These are phyloP conservation scores for Pythium insidiosum DNA, from an alignment of 352 stramenopile species.

Conservation along the genomic window DNA sequence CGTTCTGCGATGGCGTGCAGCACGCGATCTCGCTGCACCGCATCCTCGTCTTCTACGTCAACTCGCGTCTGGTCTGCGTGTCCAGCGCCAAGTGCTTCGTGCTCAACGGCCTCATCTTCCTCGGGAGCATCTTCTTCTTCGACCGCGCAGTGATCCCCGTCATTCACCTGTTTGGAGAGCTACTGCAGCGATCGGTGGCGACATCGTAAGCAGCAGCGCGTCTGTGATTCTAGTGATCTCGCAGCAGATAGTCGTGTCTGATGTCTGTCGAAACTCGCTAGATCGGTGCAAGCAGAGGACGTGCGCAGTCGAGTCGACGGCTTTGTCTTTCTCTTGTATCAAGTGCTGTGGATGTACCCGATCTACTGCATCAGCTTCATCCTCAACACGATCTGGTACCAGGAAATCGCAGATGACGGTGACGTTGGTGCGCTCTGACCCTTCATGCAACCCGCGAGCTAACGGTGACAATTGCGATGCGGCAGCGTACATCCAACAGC, in stretches of 20 bases:
- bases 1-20: conserved; percentile 82
- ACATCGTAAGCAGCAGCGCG: conserved; percentile 25
- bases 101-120: conserved; percentile 86
- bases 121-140: conserved; percentile 88
- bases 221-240: not conserved
- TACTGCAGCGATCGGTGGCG: conserved; percentile 63
- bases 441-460: too few relatives aligned
- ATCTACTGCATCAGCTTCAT: conserved; percentile 91
- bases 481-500: conserved; percentile 72
- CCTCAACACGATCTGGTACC: conserved; percentile 88
- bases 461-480: too few relatives aligned
- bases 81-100: conserved; percentile 85
- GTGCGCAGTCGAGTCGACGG: conserved; percentile 71
- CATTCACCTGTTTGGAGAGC: conserved; percentile 82
- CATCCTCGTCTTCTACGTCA: conserved; percentile 82
- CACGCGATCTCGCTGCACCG: conserved; percentile 80
- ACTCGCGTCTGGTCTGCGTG: conserved; percentile 79
- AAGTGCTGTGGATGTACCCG: conserved; percentile 87
- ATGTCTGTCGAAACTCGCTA: too few relatives aligned
- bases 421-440: too few relatives aligned
- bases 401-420: conserved; percentile 87
- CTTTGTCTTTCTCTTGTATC: conserved; percentile 84
- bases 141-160: conserved; percentile 76
- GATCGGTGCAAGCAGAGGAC: conserved; percentile 72
- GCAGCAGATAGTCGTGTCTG: too few relatives aligned